These are phyloP conservation scores for Tylopilus orsonianus DNA, from an alignment of 1,284 basidiomycete genomes.

Conservation along the genomic window DNA sequence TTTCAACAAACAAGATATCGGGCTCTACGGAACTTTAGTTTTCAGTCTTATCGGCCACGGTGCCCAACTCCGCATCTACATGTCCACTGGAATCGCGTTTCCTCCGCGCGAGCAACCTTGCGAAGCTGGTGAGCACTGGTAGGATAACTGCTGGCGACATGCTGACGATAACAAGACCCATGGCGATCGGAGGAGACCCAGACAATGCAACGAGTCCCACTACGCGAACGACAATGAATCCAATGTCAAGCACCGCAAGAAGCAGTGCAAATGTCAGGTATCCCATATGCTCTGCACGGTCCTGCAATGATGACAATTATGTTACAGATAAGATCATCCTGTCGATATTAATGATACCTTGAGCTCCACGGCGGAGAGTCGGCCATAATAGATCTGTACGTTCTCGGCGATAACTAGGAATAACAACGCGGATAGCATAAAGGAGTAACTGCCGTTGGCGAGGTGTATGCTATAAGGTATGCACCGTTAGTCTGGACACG, in stretches of 20 bases:
- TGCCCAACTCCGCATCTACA: conserved; percentile 4
- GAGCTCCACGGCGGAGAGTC: conserved; percentile 14
- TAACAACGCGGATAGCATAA: neutral
- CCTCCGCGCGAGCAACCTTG: neutral
- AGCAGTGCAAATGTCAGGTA: conserved; percentile 18
- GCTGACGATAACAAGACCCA: conserved; percentile 20
- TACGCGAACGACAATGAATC: conserved; percentile 7
- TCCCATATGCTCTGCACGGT: conserved; percentile 13
- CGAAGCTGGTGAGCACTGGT: conserved; percentile 7
- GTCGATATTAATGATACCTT: conserved; percentile 13
- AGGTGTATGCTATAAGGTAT: too few species aligned
- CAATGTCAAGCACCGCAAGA: conserved; percentile 23
- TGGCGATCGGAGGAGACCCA: conserved; percentile 3
- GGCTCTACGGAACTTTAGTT: too few species aligned
- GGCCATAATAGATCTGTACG: conserved; percentile 13
- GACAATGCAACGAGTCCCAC: conserved; percentile 4
- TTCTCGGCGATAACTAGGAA: conserved; percentile 13
- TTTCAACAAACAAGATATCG: too few species aligned
- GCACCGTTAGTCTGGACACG: neutral
- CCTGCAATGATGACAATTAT: conserved; percentile 7
- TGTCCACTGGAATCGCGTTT: neutral
- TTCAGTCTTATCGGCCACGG: neutral
- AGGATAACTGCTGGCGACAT: conserved; percentile 5
- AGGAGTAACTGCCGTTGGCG: too few species aligned
- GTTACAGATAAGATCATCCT: neutral